Evolutionary conservation across 805 yeast genomes (phyloP), one percentile per base, ranked within the genome.

Genomic region (Nakazawaea ernobii): DNA sequence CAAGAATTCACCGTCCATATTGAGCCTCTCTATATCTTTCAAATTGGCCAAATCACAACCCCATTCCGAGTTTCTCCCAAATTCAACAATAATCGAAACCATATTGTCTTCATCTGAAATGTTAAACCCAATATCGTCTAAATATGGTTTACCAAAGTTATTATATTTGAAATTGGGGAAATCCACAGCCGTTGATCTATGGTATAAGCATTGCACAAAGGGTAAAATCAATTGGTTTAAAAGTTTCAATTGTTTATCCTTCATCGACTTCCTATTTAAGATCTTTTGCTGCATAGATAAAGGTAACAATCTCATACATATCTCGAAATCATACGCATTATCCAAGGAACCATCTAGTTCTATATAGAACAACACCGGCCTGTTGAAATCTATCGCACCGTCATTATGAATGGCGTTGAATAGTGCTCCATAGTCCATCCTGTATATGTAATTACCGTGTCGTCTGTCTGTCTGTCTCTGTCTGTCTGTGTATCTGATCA

Each of bases 101-200:
- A 72, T 52, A 6, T 71, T 71, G 32, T 73, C 70, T 32, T 87
- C 85, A 53, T 80, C 80, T 6, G 86, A 75, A 55, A 80, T 64
- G 57, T 80, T 85, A 65, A 79, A 86, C 30, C 69, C 61, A 32
- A 73, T 52, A 3, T 49, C 40, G 1, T 48, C 45, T 13, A 79
- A 40, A 4, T 32, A 51, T 0, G 94, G 91, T 54, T 85, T 86
- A 1, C 94, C 92, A 54, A 56, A 73, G 32, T 59, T 48, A 33
- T 70, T 73, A 32, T 54, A 58, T 0, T 49, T 48, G 39, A 75
- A 63, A 32, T 52, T 44, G 4, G 71, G 35, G 6, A 47, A 49
- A 0, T 48, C 45, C 13, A 51, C 29, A 13, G 56, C 45, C 3
- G 43, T 32, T 2, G 51, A 51, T 13, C 54, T 49, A 3, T 65